Conservation (phyloP, 2,329 filamentous ascomycete species). For the Neofusicoccum umdonicola region DNA sequence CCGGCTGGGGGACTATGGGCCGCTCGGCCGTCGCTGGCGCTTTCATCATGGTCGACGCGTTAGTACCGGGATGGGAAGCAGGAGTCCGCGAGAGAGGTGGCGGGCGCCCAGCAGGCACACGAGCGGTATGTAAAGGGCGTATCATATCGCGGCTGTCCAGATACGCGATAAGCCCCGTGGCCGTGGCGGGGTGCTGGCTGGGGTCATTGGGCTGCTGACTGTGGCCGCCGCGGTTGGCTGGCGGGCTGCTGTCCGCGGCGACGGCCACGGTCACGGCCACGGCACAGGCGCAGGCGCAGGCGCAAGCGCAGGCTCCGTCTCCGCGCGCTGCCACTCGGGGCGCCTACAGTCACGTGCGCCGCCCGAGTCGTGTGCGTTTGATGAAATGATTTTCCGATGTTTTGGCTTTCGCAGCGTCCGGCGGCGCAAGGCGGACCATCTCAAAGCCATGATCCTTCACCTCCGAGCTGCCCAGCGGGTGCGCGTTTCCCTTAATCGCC, state of each 20-base stretch:
- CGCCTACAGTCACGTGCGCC: background rate
- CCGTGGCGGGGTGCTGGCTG: background rate
- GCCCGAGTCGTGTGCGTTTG: slow-evolving; percentile 8
- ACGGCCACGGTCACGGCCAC: too few species aligned
- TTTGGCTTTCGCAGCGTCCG: background rate
- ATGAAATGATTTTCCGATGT: slow-evolving; percentile 15
- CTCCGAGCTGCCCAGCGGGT: slow-evolving; percentile 3
- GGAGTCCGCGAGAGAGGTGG: background rate
- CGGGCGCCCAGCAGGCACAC: background rate
- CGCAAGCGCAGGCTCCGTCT: too few species aligned
- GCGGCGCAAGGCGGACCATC: background rate
- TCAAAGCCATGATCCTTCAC: slow-evolving; percentile 10
- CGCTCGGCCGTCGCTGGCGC: slow-evolving; percentile 5
- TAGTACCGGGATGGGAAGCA: background rate
- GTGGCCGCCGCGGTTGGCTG: background rate
- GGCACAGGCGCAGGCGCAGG: too few species aligned
- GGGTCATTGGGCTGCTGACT: background rate
- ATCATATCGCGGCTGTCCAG: background rate
- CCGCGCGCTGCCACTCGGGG: background rate
- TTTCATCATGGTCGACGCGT: background rate
- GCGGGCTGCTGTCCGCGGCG: background rate
- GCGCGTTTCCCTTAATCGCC: slow-evolving; percentile 1
- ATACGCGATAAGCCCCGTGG: background rate
- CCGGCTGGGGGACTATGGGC: background rate
- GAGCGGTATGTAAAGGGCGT: background rate